Percentiles rank a stretch among this genome's conserved stretches.
These are phyloP conservation scores for Pichia ethanolica DNA, from an alignment of 805 yeast genomes.

Conservation along the genomic window DNA sequence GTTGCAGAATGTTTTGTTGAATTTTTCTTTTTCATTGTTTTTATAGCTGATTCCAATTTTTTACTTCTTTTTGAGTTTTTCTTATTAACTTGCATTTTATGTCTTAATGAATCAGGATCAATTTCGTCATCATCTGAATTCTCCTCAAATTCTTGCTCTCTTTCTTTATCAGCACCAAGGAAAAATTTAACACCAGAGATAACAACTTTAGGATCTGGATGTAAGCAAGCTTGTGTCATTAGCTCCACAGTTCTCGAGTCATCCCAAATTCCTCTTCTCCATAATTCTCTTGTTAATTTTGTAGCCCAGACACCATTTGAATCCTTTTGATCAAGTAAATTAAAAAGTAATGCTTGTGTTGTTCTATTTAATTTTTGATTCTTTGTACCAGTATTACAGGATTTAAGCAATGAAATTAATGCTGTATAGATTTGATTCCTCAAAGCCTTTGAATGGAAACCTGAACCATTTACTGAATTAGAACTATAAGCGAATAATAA, in stretches of 20 bases:
- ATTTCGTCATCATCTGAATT: slow-evolving; percentile 57
- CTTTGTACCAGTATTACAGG: slow-evolving; percentile 81
- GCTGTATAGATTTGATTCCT: slow-evolving; percentile 79
- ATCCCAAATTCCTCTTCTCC: slow-evolving; percentile 99
- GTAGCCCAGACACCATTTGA: slow-evolving; percentile 91
- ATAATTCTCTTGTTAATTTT: slow-evolving; percentile 84
- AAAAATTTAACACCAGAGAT: slow-evolving; percentile 87
- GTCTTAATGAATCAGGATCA: slow-evolving; percentile 68
- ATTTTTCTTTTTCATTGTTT: slow-evolving; percentile 58
- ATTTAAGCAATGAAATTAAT: slow-evolving; percentile 67
- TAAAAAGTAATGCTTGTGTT: slow-evolving; percentile 88
- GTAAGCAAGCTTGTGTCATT: slow-evolving; percentile 92
- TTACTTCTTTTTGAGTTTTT: slow-evolving; percentile 73
- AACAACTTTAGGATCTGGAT: slow-evolving; percentile 79
- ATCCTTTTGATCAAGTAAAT: slow-evolving; percentile 72
- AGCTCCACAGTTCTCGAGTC: slow-evolving; percentile 95
- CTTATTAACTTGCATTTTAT: slow-evolving; percentile 77
- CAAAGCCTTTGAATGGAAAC: slow-evolving; percentile 70
- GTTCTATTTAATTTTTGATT: slow-evolving; percentile 84
- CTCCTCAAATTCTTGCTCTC: slow-evolving; percentile 77
- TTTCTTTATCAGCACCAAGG: slow-evolving; percentile 89
- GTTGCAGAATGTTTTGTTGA: slow-evolving; percentile 51
- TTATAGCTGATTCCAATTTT: slow-evolving; percentile 68
- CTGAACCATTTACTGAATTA: slow-evolving; percentile 36
- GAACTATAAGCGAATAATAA: slow-evolving; percentile 62